phyloP scores from a whole-genome alignment of 1,139 yeast species.

The Martiniozyma asiatica region DNA sequence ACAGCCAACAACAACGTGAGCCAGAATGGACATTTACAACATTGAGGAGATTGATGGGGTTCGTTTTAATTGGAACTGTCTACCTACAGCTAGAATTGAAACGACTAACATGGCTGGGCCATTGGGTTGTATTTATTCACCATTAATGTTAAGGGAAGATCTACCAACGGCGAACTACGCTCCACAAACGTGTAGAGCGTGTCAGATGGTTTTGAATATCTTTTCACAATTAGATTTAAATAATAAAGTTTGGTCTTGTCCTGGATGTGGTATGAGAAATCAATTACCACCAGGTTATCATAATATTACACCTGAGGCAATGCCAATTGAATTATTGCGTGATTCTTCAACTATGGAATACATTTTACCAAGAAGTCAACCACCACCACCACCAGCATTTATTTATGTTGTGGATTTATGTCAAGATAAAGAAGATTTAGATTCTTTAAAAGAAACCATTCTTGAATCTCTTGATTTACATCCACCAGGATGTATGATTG shows the following conservation, averaged over 20 bases:
- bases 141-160: slow-evolving; percentile 70
- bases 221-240: slow-evolving; percentile 76
- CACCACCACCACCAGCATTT: slow-evolving; percentile 84
- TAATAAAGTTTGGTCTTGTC: slow-evolving; percentile 78
- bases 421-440: slow-evolving; percentile 86
- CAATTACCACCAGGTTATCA: slow-evolving; percentile 86
- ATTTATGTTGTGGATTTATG: slow-evolving; percentile 86
- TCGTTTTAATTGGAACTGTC: slow-evolving; percentile 46
- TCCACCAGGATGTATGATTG: slow-evolving; percentile 90
- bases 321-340: slow-evolving; percentile 79
- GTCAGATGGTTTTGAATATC: slow-evolving; percentile 83
- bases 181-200: slow-evolving; percentile 78
- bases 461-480: slow-evolving; percentile 69
- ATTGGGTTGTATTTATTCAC: slow-evolving; percentile 88
- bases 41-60: slow-evolving; percentile 28
- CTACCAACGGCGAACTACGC: slow-evolving; percentile 78
- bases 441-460: slow-evolving; percentile 79
- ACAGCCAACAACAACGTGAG: too few species aligned
- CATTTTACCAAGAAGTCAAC: slow-evolving; percentile 51
- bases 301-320: slow-evolving; percentile 67
- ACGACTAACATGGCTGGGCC: slow-evolving; percentile 92
- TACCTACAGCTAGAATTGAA: slow-evolving; percentile 82
- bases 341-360: slow-evolving; percentile 84
- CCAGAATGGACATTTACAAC: slow-evolving; percentile 26
- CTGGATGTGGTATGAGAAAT: slow-evolving; percentile 77